Percentiles rank a stretch among this genome's conserved stretches.
phyloP scores from a whole-genome alignment of 2,329 filamentous ascomycete genomes.

The Kalmusia sp. region DNA sequence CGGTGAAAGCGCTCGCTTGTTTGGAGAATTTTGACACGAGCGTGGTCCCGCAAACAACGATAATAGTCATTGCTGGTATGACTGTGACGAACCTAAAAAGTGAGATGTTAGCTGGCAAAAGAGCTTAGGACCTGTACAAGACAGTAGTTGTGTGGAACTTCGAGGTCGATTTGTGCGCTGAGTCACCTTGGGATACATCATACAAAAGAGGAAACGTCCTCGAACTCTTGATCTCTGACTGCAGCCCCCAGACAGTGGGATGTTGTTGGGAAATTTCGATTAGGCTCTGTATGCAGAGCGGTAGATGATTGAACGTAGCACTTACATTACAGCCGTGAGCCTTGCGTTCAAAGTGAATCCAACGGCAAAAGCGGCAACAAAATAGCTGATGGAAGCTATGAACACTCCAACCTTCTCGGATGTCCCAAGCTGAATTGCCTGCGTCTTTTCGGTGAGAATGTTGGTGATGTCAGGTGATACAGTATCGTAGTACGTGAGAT shows the following conservation, averaged over 20 bases:
- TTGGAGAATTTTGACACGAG: conserved; percentile 50
- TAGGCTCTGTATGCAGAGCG: conserved; percentile 10
- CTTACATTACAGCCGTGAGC: conserved; percentile 51
- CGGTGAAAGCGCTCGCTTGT: conserved; percentile 45
- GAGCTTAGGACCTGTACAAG: no score
- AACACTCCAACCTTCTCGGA: conserved; percentile 58
- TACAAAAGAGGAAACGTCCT: no score
- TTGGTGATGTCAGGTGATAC: conserved; percentile 58
- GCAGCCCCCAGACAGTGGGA: background rate
- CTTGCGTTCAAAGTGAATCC: conserved; percentile 54
- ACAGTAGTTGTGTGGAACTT: no score
- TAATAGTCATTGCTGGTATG: conserved; percentile 57
- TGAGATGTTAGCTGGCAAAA: background rate
- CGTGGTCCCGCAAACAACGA: conserved; percentile 52
- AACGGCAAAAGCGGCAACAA: conserved; percentile 53
- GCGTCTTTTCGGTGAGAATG: conserved; percentile 54
- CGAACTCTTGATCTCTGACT: no score
- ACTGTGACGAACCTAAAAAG: conserved; percentile 48
- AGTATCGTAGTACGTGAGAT: conserved; percentile 60
- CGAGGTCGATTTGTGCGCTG: no score
- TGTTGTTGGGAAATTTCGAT: background rate
- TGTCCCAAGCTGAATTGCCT: conserved; percentile 54
- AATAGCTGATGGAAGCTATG: conserved; percentile 55
- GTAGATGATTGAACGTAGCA: background rate
- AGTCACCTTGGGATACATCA: no score